phyloP scores from a whole-genome alignment of 805 yeast genomes.

The Kluyveromyces aestuarii region DNA sequence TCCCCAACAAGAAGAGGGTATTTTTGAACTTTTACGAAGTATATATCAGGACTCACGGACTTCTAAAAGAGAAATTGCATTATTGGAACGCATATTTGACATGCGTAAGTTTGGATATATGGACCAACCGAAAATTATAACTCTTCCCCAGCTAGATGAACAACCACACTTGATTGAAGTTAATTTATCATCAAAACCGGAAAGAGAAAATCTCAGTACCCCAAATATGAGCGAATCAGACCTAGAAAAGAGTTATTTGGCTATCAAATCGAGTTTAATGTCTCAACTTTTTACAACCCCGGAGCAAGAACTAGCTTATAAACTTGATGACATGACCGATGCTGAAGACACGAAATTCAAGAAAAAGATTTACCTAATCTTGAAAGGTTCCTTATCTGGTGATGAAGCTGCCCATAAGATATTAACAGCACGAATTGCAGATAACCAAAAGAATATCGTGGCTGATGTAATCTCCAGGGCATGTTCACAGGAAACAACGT shows the following conservation, averaged over 20 bases:
- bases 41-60: constrained; percentile 49
- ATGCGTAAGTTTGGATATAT: constrained; percentile 37
- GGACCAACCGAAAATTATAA: constrained; percentile 22
- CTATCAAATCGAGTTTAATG: neutral
- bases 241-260: neutral
- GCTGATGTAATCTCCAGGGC: constrained; percentile 70
- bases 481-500: constrained; percentile 78
- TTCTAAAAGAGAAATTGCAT: constrained; percentile 33
- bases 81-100: constrained; percentile 44
- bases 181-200: neutral
- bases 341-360: constrained; percentile 54
- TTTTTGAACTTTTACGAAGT: constrained; percentile 52
- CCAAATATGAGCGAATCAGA: neutral
- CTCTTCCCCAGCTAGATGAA: neutral
- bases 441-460: constrained; percentile 40
- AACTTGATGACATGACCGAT: constrained; percentile 58
- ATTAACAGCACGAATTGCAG: constrained; percentile 38
- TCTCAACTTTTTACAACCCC: neutral
- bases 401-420: constrained; percentile 92
- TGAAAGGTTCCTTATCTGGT: constrained; percentile 84
- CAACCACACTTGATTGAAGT: neutral
- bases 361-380: constrained; percentile 67
- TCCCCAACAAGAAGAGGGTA: constrained; percentile 35
- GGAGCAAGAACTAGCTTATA: neutral
- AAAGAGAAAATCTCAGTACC: neutral